Evolutionary conservation across 768 basidiomycete species (phyloP), one percentile per base, ranked within the genome.

Genomic region (Termitomyces sp.): DNA sequence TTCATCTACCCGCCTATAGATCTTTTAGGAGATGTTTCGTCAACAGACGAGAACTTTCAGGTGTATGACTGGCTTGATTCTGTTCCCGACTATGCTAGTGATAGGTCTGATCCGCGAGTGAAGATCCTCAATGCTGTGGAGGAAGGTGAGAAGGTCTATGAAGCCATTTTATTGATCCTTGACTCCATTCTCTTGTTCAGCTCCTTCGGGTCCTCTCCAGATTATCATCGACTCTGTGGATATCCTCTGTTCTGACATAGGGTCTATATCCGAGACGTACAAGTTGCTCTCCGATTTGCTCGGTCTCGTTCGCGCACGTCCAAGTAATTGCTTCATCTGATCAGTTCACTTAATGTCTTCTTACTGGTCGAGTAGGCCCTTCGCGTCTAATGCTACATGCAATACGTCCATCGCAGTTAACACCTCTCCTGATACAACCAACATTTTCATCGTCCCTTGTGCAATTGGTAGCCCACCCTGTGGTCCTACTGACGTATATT

Each of bases 151-250:
- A 62, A 56, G n/a, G 11, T 28, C 30, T 52, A 50, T 44, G 8
- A 18, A 50, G 32, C 38, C 38, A 40, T 61, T 65, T 52, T 63
- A 53, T 30, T 43, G 56, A 47, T 56, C 52, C 51, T 62, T 54
- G 49, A 57, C 41, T 60, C 52, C 13, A 24, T 3, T 45, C 35
- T 20, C 38, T 16, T 54, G 64, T 48, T 52, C 66, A 80, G 80
- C 70, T 47, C 63, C 76, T 32, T 41, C 74, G 32, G 76, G 78
- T 32, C 75, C 85, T n/a, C 57, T 89, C 30, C 80, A 77, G 60
- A 79, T 91, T 24, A 68, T 88, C 52, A 76, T 94, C 36, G 92
- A 94, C 68, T 89, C 89, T 20, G 70, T 85, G 18, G 86, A 91
- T 62, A 86, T 83, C 4, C 70, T 93, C 24, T 66, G 77, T 5